Percentiles rank a stretch among this genome's conserved stretches.
These are phyloP conservation scores for Ogataea paraovalis DNA, from an alignment of 805 yeast genomes.

Conservation along the genomic window DNA sequence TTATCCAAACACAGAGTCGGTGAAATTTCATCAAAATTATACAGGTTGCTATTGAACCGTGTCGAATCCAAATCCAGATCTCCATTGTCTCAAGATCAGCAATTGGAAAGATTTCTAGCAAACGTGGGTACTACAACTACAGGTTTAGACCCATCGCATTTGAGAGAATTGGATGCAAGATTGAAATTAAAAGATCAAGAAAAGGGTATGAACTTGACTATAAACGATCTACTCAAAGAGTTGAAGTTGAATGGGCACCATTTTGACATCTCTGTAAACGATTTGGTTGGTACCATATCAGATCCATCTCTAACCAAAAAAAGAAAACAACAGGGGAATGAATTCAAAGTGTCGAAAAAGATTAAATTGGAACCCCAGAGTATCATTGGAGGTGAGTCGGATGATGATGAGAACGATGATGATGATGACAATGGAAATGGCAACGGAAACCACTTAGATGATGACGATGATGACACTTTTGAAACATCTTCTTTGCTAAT, in stretches of 20 bases:
- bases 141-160: constrained; percentile 31
- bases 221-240: constrained; percentile 38
- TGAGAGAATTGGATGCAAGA: constrained; percentile 23
- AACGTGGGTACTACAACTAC: constrained; percentile 30
- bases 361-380: constrained; percentile 30
- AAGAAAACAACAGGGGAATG: constrained; percentile 11
- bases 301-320: constrained; percentile 28
- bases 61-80: constrained; percentile 56
- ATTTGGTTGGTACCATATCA: constrained; percentile 34
- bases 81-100: constrained; percentile 13
- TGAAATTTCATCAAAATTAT: constrained; percentile 58
- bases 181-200: constrained; percentile 34
- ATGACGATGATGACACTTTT: constrained; percentile 11
- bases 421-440: constrained; percentile 12
- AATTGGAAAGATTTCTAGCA: constrained; percentile 27
- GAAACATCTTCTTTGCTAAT: constrained; percentile 21
- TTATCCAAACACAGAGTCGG: constrained; percentile 71
- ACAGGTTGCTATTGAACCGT: constrained; percentile 49
- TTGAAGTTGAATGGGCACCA: constrained; percentile 29
- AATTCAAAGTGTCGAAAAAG: constrained; percentile 10
- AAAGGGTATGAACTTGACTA: constrained; percentile 35
- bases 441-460: background rate
- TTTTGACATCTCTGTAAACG: constrained; percentile 32
- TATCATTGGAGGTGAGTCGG: constrained; percentile 21
- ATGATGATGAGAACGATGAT: constrained; percentile 27